Evolutionary conservation across 495 filamentous ascomycete species (phyloP), one percentile per base, ranked within the genome.

Genomic region (Platismatia glauca): DNA sequence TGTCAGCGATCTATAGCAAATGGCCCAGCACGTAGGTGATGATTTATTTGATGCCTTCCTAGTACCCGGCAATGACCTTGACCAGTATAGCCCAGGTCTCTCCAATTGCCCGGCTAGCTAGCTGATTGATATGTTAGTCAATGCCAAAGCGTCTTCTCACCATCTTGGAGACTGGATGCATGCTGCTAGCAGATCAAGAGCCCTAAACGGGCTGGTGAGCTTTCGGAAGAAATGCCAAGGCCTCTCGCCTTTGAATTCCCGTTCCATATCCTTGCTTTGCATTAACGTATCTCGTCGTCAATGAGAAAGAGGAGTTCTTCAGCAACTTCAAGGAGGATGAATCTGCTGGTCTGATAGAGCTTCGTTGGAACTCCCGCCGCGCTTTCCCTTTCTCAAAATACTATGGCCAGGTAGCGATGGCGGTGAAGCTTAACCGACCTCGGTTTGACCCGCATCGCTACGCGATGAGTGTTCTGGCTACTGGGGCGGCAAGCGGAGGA

Each of bases 401-500:
- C 48, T 18, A 18, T 52, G 12, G 27, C 48, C 22, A 48, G 48
- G 24, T 31, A 31, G 12, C 7, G 48, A 18, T 52, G 44, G 31
- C 31, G 48, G 48, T 27, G 27, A 27, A 52, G 29, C 29, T 9
- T 22, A 13, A 35, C 7, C 5, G 29, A 33, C 38, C 27, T 31
- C 37, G 12, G 29, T 4, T 13, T 37, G 16, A 18, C 39, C 57
- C 31, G 33, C 24, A 57, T 12, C 3, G 43, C 34, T 48, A 57
- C 9, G 43, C 35, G 29, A 58, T 52, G 18, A 38, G 41, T 18
- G 55, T 34, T 31, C 56, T 58, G 20, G 38, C 52, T 27, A 46
- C 39, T 13, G 57, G 61, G 38, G 48, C 39, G 31, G 50, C 43
- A 41, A 59, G 16, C 9, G 60, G 44, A 48, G 64, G 33, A 59